Evolutionary conservation across 495 filamentous ascomycete species (phyloP).

Genomic region (Xylona heveae): DNA sequence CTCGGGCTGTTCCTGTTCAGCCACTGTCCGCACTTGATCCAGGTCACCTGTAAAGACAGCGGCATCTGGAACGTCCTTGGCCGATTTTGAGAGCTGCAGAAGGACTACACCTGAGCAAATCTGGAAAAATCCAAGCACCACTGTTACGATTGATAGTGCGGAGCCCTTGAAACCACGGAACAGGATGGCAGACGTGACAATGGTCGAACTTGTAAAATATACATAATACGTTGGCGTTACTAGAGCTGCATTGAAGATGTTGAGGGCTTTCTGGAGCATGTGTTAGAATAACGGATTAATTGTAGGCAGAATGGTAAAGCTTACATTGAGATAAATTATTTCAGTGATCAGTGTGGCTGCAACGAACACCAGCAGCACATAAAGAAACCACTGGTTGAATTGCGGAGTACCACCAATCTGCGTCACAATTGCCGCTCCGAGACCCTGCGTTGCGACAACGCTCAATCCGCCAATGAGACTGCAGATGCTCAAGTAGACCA

Average conservation of each 20-base stretch:
- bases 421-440: conserved; percentile 78
- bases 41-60: conserved; percentile 86
- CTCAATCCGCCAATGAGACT: conserved; percentile 85
- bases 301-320: conserved; percentile 14
- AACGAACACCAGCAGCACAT: conserved; percentile 81
- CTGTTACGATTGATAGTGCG: conserved; percentile 50
- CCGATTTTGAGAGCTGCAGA: conserved; percentile 89
- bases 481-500: conserved; percentile 92
- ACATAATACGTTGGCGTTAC: conserved; percentile 98
- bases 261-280: conserved; percentile 72
- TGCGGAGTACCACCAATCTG: conserved; percentile 62
- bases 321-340: conserved; percentile 87
- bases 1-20: conserved; percentile 84
- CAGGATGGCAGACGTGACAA: conserved; percentile 77
- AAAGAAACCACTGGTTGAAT: conserved; percentile 96
- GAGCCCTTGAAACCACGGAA: conserved; percentile 92
- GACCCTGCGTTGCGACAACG: conserved; percentile 84
- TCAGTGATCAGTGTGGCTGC: conserved; percentile 72
- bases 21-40: conserved; percentile 85
- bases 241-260: conserved; percentile 89
- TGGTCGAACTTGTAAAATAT: conserved; percentile 87
- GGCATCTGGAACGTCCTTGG: conserved; percentile 88
- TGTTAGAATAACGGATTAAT: not conserved
- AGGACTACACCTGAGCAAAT: conserved; percentile 95
- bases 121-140: conserved; percentile 82